These are phyloP conservation scores for Halenospora varia DNA, from an alignment of 495 filamentous ascomycete genomes.

Conservation along the genomic window DNA sequence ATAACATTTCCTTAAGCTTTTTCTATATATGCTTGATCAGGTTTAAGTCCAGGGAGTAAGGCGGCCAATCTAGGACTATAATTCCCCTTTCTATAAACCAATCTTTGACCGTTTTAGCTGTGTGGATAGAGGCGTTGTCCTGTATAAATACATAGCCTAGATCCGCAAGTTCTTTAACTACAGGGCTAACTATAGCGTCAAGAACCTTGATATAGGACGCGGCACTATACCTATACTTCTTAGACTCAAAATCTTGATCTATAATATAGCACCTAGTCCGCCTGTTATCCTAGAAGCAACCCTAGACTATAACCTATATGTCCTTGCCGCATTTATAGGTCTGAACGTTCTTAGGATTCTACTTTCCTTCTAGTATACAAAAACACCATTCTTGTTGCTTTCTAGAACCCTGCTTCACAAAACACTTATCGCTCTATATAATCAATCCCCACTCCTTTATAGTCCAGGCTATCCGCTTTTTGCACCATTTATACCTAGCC, in stretches of 20 bases:
- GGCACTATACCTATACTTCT: constrained; percentile 1
- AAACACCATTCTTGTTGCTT: neutral
- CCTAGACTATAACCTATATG: neutral
- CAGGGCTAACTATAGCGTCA: neutral
- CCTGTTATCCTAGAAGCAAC: neutral
- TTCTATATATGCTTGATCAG: neutral
- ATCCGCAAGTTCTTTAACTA: neutral
- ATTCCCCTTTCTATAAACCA: neutral
- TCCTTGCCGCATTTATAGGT: constrained; percentile 2
- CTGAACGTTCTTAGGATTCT: neutral
- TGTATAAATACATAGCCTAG: constrained; percentile 1
- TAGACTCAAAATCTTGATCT: constrained; percentile 2
- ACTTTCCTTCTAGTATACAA: neutral
- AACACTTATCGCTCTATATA: constrained; percentile 2
- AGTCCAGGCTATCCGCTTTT: neutral
- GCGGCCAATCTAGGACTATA: neutral
- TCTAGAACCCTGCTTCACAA: neutral
- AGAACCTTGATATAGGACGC: neutral
- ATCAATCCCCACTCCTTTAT: neutral
- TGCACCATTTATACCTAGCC: neutral
- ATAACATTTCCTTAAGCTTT: neutral
- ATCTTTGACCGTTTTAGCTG: neutral
- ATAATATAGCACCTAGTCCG: neutral
- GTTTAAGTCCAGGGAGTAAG: constrained; percentile 4
- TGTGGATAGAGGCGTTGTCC: constrained; percentile 2